Base-by-base conservation (phyloP, 2,329 filamentous ascomycete species). In the Ceratocystis papillata region DNA sequence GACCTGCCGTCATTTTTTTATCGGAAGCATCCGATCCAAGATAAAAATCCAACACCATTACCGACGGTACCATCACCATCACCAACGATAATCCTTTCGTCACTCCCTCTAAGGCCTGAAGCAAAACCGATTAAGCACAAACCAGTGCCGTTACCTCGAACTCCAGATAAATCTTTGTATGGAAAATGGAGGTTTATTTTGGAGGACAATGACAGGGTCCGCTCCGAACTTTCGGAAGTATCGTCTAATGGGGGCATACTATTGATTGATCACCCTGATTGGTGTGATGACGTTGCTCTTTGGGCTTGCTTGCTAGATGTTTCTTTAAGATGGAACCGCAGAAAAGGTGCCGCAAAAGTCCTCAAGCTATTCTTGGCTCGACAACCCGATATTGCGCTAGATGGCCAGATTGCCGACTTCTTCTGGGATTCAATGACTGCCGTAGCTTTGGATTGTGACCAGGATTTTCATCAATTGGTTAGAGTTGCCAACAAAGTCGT, bases 351-450 rank as follows among this genome's bases (percentile, higher is more conserved):
- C 37, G 7, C 57, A 15, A 33, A 62, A 5, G 28, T 68, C 10
- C 45, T 66, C 3, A 63, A 65, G 25, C 62, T 68, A 2, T 66
- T 68, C 30, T 17, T 64, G 2, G 46, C 61, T 5, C 59, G 59
- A 15, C 53, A 62, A 17, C 67, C 67, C 5, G 62, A 66, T 53
- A 22, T 68, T n/a, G 50, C 62, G 17, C 33, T 64, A 5, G 65
- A 66, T 37, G 67, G 67, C 1, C 64, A 57, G 15, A 10, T 68
- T 17, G 62, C 64, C 5, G 62, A 66, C 17, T 68, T 66, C 10
- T 64, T 68, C 44, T 68, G 67, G 67, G 62, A 53, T 7, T 30
- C 59, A 15, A 68, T 68, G 57, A 63, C 63, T 3, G 61, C 67
- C 17, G 64, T 68, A 41, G 64, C 63, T 20, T 30, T 65, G 44